Evolutionary conservation across 2,329 filamentous ascomycete genomes (phyloP), one percentile per base, ranked within the genome.

Genomic region (Ascochyta lentis): DNA sequence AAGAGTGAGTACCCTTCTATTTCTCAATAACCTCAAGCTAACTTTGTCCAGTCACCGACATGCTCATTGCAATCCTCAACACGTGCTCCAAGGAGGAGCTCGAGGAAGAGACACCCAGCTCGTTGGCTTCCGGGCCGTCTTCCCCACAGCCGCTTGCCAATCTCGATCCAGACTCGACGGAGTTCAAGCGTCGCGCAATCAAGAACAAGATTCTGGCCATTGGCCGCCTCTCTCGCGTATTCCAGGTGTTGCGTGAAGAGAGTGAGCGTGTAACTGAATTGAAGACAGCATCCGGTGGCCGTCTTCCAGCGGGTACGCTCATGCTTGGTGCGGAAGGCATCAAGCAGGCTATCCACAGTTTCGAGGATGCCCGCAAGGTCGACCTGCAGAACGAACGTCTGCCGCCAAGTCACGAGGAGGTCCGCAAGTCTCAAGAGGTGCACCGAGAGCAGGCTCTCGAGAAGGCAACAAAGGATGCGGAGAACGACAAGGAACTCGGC

Each of bases 201-300:
- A 98, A 98, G 84, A 99, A 99, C 87, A 99, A 99, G 83, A 98
- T 99, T 72, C 81, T 99, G 68, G 95, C 95, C 58, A 99, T 99
- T 71, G 95, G 95, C 27, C 91, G 95, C 66, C 84, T 99, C 63
- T 98, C 95, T 34, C 91, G 95, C 68, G 95, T 99, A 58, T 99
- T 99, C 88, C 95, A 99, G 76, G 95, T 99, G 46, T 80, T 99
- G 67, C 92, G 95, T 70, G 95, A 99, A 79, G 95, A 99, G 78
- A 96, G 93, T 2, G 95, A 99, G 81, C 87, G 90, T 68, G 93
- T 99, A 53, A 97, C 94, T 35, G 95, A 99, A 78, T 86, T 99
- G 76, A 99, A 99, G 86, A 98, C 94, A 41, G 94, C 93, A 40
- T 89, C 92, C 59, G 95, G 95, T 64, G 95, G 95, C 56, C 88